A percentile compares a stretch with the other conserved stretches of the same genome.
Evolutionary conservation across 345 rosid species (phyloP).

Genomic region (Euphorbia tirucalli): DNA sequence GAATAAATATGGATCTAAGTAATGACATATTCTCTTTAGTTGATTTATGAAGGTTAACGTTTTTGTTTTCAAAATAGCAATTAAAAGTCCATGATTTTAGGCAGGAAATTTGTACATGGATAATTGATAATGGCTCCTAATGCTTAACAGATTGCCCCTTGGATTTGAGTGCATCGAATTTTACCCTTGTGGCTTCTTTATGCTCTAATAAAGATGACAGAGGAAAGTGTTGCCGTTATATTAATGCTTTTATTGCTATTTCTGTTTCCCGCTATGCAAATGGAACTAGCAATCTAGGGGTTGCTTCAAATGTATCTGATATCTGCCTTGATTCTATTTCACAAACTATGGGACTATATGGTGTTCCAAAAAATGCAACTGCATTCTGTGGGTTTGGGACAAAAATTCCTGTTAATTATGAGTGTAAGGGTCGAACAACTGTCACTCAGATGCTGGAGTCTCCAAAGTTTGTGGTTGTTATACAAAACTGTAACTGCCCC

Average conservation of each 20-base stretch:
- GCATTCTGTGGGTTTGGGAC: conserved; percentile 79
- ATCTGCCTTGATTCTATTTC: conserved; percentile 64
- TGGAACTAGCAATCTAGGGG: conserved; percentile 64
- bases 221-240: conserved; percentile 92
- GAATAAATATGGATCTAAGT: too few relatives aligned
- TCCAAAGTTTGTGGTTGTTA: conserved; percentile 57
- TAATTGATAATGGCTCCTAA: conserved; percentile 12
- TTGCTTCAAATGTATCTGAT: conserved; percentile 45
- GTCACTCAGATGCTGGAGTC: conserved; percentile 76
- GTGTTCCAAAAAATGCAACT: conserved; percentile 76
- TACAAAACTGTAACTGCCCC: conserved; percentile 59
- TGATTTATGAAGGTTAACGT: too few relatives aligned
- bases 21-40: too few relatives aligned
- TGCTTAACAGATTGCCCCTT: conserved; percentile 74
- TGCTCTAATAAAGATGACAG: conserved; percentile 57
- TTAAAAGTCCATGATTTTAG: neutral
- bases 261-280: conserved; percentile 78
- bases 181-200: conserved; percentile 69
- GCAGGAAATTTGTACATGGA: neutral
- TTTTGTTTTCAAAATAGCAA: neutral
- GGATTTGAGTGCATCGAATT: conserved; percentile 70
- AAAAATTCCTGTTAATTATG: conserved; percentile 74
- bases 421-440: conserved; percentile 66
- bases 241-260: conserved; percentile 75
- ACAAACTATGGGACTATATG: conserved; percentile 66